Conservation (phyloP, 305 asterid species). For the Vinca major region DNA sequence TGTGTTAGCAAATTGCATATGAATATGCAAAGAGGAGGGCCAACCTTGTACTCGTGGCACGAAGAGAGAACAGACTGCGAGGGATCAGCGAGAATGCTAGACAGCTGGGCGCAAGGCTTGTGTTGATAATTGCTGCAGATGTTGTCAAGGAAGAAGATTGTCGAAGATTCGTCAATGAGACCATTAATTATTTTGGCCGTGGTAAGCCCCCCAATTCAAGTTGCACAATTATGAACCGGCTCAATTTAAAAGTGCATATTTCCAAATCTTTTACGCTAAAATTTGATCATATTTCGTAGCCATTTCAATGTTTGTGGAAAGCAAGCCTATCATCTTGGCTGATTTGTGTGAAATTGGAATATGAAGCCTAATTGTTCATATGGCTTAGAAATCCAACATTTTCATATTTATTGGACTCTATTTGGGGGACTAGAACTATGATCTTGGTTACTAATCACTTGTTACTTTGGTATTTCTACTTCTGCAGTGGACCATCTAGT, state of each 20-base stretch:
- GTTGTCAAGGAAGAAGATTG: constrained; percentile 96
- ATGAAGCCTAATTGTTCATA: not conserved
- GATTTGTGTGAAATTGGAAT: not conserved
- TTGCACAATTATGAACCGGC: not conserved
- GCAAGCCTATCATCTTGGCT: not conserved
- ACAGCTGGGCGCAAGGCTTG: constrained; percentile 52
- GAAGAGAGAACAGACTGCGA: constrained; percentile 65
- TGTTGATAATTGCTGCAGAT: constrained; percentile 78
- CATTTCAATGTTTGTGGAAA: not conserved
- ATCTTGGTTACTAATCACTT: too few relatives aligned
- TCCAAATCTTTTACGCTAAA: not conserved
- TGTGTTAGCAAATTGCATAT: constrained; percentile 72
- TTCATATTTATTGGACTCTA: not conserved
- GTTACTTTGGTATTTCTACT: not conserved
- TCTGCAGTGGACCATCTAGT: constrained; percentile 90
- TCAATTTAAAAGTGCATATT: not conserved
- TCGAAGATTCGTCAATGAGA: constrained; percentile 61
- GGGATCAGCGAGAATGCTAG: constrained; percentile 72
- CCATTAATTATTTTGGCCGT: constrained; percentile 52
- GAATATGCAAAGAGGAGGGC: constrained; percentile 79
- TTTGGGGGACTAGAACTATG: not conserved
- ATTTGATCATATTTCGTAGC: not conserved
- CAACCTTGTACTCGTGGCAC: constrained; percentile 71
- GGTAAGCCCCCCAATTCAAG: constrained; percentile 23
- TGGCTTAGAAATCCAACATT: not conserved